These are phyloP conservation scores for Linnemannia schmuckeri DNA, from an alignment of 192 early-diverging fungal genomes.

Conservation along the genomic window DNA sequence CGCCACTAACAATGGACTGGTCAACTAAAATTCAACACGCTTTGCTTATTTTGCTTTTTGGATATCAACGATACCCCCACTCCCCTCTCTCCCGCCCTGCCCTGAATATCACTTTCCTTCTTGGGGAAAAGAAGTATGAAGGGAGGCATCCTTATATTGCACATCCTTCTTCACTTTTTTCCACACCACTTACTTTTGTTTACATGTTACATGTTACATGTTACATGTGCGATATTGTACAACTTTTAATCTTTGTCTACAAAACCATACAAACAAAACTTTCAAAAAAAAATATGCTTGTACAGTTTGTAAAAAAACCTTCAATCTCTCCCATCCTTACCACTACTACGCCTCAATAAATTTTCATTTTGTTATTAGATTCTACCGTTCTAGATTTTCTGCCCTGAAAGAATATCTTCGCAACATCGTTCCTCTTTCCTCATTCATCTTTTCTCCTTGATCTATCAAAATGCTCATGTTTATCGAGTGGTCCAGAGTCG, in stretches of 20 bases:
- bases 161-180: conserved; percentile 6
- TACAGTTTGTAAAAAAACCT: not conserved
- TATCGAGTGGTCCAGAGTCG: conserved; percentile 23
- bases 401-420: not conserved
- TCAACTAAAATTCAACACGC: conserved; percentile 1
- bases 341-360: not conserved
- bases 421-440: not conserved
- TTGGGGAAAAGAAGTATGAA: not conserved
- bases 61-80: conserved; percentile 9
- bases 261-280: conserved; percentile 9
- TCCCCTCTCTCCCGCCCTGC: not conserved
- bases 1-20: not conserved
- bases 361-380: conserved; percentile 7
- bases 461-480: not conserved
- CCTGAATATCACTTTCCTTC: not conserved
- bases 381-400: conserved; percentile 5
- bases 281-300: conserved; percentile 6
- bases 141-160: conserved; percentile 2
- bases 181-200: not conserved
- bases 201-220: not conserved
- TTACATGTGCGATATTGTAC: conserved; percentile 3
- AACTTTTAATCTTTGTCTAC: conserved; percentile 11
- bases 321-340: not conserved
- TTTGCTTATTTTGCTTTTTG: not conserved
- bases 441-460: not conserved